phyloP scores from a whole-genome alignment of 768 basidiomycete species.

The Lepiota venenata region DNA sequence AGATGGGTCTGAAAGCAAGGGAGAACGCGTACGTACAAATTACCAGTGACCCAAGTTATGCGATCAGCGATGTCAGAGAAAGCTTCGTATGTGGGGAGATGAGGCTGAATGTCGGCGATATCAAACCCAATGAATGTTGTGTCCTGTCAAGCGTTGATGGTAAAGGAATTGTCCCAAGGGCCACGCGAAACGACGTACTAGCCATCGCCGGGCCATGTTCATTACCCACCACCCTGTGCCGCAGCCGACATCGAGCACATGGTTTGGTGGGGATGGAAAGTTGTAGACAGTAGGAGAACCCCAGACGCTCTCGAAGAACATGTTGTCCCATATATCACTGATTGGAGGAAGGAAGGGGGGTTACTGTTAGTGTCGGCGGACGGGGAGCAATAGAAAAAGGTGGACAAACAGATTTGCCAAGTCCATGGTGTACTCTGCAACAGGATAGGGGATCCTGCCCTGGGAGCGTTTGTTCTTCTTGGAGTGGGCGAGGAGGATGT shows the following conservation, averaged over 20 bases:
- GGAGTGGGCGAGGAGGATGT: slow-evolving; percentile 33
- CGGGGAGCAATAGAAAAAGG: neutral
- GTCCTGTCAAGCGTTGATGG: slow-evolving; percentile 36
- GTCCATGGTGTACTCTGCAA: slow-evolving; percentile 39
- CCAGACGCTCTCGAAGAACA: slow-evolving; percentile 53
- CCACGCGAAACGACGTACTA: slow-evolving; percentile 33
- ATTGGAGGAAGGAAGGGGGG: neutral
- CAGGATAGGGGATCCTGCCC: slow-evolving; percentile 55
- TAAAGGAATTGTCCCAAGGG: neutral
- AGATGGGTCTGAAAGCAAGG: neutral
- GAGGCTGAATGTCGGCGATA: slow-evolving; percentile 51
- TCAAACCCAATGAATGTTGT: slow-evolving; percentile 62
- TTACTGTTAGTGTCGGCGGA: neutral
- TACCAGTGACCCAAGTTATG: slow-evolving; percentile 64
- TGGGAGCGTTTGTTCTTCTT: slow-evolving; percentile 35
- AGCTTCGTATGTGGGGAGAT: slow-evolving; percentile 31
- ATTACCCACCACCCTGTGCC: slow-evolving; percentile 71
- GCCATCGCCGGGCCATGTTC: slow-evolving; percentile 65
- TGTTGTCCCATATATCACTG: slow-evolving; percentile 72
- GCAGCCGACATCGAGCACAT: slow-evolving; percentile 68
- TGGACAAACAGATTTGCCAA: slow-evolving; percentile 52
- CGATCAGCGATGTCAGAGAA: slow-evolving; percentile 42
- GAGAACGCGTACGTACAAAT: slow-evolving; percentile 45
- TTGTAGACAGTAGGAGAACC: slow-evolving; percentile 50
- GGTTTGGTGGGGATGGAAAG: slow-evolving; percentile 46